phyloP scores from a whole-genome alignment of 2,329 filamentous ascomycete genomes.

The Ophiostoma ips region DNA sequence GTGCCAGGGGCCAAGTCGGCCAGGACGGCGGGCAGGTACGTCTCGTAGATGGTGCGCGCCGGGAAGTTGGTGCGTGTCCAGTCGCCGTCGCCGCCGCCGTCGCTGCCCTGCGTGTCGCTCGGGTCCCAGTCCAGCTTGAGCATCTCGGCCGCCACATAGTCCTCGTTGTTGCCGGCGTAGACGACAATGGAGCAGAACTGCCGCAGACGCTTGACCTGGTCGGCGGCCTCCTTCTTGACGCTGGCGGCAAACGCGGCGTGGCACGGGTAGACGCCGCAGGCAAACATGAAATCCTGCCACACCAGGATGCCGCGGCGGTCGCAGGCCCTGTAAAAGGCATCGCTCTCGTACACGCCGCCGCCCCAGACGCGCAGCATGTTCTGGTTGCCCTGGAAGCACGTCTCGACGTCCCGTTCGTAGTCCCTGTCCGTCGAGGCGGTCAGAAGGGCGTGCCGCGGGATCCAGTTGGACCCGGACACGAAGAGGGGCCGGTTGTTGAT shows the following conservation, averaged over 20 bases:
- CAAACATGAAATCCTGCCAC: constrained; percentile 67
- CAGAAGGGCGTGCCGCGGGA: constrained; percentile 68
- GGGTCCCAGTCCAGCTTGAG: constrained; percentile 69
- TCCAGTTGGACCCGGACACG: constrained; percentile 76
- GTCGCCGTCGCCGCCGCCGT: too few species aligned
- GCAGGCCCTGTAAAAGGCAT: constrained; percentile 55
- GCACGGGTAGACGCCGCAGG: constrained; percentile 52
- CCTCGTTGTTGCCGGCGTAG: constrained; percentile 89
- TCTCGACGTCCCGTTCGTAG: constrained; percentile 63
- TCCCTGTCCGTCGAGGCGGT: constrained; percentile 51
- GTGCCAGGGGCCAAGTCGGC: constrained; percentile 52
- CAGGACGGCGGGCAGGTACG: constrained; percentile 65
- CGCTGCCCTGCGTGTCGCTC: constrained; percentile 63
- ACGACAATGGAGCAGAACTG: constrained; percentile 82
- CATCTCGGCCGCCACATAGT: constrained; percentile 67
- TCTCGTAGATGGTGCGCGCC: constrained; percentile 88
- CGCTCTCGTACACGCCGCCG: constrained; percentile 56
- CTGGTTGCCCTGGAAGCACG: constrained; percentile 65
- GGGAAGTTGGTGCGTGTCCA: constrained; percentile 86
- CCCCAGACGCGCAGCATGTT: constrained; percentile 75
- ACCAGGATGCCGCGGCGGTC: constrained; percentile 57
- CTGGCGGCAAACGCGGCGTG: constrained; percentile 43
- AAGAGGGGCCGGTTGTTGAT: constrained; percentile 66
- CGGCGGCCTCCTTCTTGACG: constrained; percentile 47
- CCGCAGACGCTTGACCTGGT: constrained; percentile 58